Evolutionary conservation across 805 yeast species (phyloP), one percentile per base, ranked within the genome.

Genomic region (Yarrowia alimentaria): DNA sequence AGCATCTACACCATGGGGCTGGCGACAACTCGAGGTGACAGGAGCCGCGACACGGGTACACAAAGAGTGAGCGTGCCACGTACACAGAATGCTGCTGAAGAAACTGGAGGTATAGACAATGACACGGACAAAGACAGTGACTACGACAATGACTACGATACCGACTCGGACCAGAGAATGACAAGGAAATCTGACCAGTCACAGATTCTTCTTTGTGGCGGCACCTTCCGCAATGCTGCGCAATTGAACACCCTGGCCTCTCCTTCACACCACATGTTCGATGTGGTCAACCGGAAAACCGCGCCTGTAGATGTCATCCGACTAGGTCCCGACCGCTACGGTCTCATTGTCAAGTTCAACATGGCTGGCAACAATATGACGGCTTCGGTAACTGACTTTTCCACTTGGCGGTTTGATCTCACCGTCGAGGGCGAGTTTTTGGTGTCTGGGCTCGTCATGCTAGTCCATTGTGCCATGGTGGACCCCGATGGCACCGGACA

Each of bases 291-390:
- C 18, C 29, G 50, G 14, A 30, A 31, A 17, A 43, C 50, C 3
- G 50, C 50, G 5, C 37, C 30, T 1, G 50, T 31, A 28, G 37
- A 30, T 11, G 50, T 31, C 3, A n/a, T 43, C 9, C 22, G 21
- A 8, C 50, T 43, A 10, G 37, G 29, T 5, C 13, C 20, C 17
- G 31, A 31, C 14, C 28, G 17, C 17, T 30, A 22, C 16, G 50
- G 30, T 1, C 16, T 43, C 3, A 43, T 43, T 16, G 50, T 43
- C 22, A 43, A 43, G 13, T 43, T 43, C 30, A 43, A 43, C 50
- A 43, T 22, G 21, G 25, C 47, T 8, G 47, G 47, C 8, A 40
- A 40, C 17, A 40, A 40, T 21, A 40, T 40, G 47, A 40, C 47
- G 6, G 47, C 47, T 9, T 26, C 33, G 18, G 9, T 40, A 19